phyloP scores from a whole-genome alignment of 179 eudicot species.

The Heliamphora pulchella region DNA sequence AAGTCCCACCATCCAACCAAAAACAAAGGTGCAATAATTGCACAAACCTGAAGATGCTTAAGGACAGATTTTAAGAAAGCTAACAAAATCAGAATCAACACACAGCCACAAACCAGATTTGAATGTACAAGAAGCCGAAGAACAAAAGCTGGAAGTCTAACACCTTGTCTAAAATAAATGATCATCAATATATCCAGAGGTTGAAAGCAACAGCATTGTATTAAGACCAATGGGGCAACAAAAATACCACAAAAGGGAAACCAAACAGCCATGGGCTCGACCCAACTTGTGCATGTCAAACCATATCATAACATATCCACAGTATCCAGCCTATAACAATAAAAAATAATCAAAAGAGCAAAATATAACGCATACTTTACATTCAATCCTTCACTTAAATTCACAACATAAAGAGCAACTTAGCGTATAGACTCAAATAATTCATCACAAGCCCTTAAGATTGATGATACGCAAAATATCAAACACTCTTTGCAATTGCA shows the following conservation, averaged over 20 bases:
- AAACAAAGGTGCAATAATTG: neutral
- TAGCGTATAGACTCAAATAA: too few species aligned
- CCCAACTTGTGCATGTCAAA: neutral
- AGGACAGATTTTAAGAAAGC: neutral
- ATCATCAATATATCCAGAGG: too few species aligned
- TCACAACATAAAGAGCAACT: too few species aligned
- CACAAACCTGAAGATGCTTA: neutral
- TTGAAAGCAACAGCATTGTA: neutral
- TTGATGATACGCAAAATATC: too few species aligned
- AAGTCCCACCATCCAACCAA: neutral
- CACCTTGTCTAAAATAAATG: neutral
- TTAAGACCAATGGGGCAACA: neutral
- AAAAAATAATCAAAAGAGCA: too few species aligned
- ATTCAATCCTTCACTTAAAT: too few species aligned
- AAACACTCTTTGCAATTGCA: too few species aligned
- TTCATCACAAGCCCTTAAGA: too few species aligned
- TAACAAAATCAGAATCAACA: too few species aligned
- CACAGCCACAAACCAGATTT: neutral
- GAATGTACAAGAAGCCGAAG: too few species aligned
- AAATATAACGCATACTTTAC: too few species aligned
- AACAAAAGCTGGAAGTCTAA: neutral
- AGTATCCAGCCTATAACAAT: too few species aligned
- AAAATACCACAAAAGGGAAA: neutral
- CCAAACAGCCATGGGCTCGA: neutral
- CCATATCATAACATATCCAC: neutral